phyloP scores from a whole-genome alignment of 1,284 basidiomycete genomes.

The Ganoderma lucidum region DNA sequence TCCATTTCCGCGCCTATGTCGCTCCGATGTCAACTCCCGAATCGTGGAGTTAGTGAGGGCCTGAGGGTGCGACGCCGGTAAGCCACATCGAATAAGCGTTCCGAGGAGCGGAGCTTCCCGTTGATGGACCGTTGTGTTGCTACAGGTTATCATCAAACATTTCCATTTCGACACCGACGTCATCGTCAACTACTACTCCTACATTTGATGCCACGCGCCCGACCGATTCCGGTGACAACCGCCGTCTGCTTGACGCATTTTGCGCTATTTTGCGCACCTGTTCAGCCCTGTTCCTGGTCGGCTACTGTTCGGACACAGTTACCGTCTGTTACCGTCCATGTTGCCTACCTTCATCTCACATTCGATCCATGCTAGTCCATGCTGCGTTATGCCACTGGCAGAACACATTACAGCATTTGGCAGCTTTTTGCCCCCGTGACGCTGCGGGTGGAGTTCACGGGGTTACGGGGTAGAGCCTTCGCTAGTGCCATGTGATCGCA shows the following conservation, averaged over 20 bases:
- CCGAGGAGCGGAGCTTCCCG: neutral
- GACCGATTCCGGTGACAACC: neutral
- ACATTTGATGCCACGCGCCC: neutral
- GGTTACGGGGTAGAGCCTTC: constrained; percentile 24
- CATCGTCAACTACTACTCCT: neutral
- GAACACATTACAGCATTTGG: neutral
- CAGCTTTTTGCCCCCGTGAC: neutral
- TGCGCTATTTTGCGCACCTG: neutral
- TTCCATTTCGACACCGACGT: constrained; percentile 5
- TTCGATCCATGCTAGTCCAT: neutral
- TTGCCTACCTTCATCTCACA: neutral
- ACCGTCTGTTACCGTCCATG: neutral
- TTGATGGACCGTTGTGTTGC: neutral
- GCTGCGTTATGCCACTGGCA: neutral
- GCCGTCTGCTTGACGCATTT: neutral
- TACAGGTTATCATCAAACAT: neutral
- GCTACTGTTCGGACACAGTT: neutral
- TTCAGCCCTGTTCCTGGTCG: neutral
- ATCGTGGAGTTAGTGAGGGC: neutral
- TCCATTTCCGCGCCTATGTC: neutral
- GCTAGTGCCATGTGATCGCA: constrained; percentile 27
- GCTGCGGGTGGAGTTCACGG: constrained; percentile 26
- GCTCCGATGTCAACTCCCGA: neutral
- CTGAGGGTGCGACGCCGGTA: neutral
- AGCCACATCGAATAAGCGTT: neutral